Base-by-base conservation (phyloP, 2,329 filamentous ascomycete species). In the Fusarium humuli region DNA sequence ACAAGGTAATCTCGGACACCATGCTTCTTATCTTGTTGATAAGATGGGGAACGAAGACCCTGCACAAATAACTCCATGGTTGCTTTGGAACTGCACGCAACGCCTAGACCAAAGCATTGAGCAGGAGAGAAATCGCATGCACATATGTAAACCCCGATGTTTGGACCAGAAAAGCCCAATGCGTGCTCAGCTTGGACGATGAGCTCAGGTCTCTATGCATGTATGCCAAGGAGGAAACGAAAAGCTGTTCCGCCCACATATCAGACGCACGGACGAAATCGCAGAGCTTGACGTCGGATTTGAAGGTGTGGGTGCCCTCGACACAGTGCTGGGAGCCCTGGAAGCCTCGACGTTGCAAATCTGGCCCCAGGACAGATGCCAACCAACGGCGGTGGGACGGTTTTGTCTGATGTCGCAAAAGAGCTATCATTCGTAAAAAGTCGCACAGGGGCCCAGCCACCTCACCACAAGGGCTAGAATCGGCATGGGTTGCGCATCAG, bases 401-500 rank as follows among this genome's bases (percentile, higher is more conserved):
- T 62, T 65, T 52, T 65, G 55, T 54, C 57, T 70, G 55, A 67
- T 74, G 61, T 74, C 57, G 71, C 64, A 64, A 57, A 67, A 44
- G 60, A 58, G 63, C 66, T 67, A 61, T 52, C 71, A 75, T 71
- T 72, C 70, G 64, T 59, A 62, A 61, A 61, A 48, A 49, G 67
- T 70, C 41, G 66, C 61, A 73, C 72, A 69, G 61, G 72, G 69
- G 60, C 69, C 59, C 71, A 75, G 69, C 72, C 69, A 73, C 71
- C 65, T 67, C 62, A 63, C 61, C 60, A 66, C 58, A 68, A 68
- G 66, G 65, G 65, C 70, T 74, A 70, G 69, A 73, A 73, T 69
- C 67, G 58, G 62, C 70, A 75, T 74, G 66, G 73, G 64, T 64
- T 65, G 74, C 73, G 72, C 73, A 76, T 76, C 74, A 74, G 74